Base-by-base conservation (phyloP, 208 protist genomes). In the Trypanosoma avium region DNA sequence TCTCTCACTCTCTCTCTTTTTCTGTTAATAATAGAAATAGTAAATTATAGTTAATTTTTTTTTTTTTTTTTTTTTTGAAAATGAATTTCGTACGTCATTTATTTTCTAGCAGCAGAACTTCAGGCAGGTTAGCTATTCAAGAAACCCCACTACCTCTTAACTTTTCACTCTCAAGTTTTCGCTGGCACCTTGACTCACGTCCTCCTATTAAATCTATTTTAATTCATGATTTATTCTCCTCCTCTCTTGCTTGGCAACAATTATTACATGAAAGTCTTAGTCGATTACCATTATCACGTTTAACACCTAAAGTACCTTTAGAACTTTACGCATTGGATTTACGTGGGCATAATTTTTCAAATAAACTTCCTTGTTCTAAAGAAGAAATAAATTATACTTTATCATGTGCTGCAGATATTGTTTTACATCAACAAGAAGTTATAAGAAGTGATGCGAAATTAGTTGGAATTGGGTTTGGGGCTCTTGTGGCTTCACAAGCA, bases 291-390 rank as follows among this genome's bases (percentile, higher is more conserved):
- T 22, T 79, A 13, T 67, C 62, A 3, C 59, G 64, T 22, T 58
- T 84, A 22, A 82, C 79, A 7, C 73, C 82, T 24, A 81, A 65
- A 26, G 58, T 77, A 1, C 90, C 90, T 27, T 29, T 93, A 26
- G 86, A 95, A 69, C 66, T 95, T 17, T 93, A 92, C 60, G 84
- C 73, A 22, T 70, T 86, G 3, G 86, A 95, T 30, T 63, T 95
- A 13, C 84, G 90, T 19, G 86, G 84, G 0, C 90, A 95, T 62
- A 84, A 84, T 57, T 72, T 73, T 49, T 91, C 84, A 3, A 70
- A 75, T 26, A 29, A 9, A 0, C 48, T 79, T 0, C 63, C 65
- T 26, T 67, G 50, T 24, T 43, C 68, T 4, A 38, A 6, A 7
- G 62, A 67, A 19, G 67, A 55, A 1, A 29, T 56, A 5, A 26